Evolutionary conservation across 768 basidiomycete genomes (phyloP).

Genomic region (Mycena alexandri): DNA sequence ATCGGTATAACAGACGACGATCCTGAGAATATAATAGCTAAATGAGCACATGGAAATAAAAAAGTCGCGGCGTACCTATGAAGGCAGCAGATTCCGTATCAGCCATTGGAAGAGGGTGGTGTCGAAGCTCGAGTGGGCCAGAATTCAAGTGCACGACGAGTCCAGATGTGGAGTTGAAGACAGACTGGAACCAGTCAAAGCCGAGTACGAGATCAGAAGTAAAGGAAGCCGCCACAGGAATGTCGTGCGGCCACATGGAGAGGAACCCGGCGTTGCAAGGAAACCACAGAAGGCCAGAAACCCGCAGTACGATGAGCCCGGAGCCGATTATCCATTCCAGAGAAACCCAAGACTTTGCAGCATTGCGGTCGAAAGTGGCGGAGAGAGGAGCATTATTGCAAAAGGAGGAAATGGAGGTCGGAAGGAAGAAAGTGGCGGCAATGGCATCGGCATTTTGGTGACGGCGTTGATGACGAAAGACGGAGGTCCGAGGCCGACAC

Average conservation of each 20-base stretch:
- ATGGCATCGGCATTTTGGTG: background rate
- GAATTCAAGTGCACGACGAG: conserved; percentile 16
- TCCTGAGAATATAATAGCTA: conserved; percentile 1
- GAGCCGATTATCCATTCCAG: too few relatives aligned
- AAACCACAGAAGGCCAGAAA: background rate
- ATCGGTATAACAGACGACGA: conserved; percentile 1
- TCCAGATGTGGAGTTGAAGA: conserved; percentile 1
- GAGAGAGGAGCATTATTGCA: background rate
- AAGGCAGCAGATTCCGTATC: background rate
- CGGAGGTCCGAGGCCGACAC: background rate
- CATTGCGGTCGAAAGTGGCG: background rate
- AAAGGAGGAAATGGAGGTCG: background rate
- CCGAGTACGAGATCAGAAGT: too few relatives aligned
- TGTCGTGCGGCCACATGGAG: too few relatives aligned
- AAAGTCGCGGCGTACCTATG: conserved; percentile 9
- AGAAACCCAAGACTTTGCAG: too few relatives aligned
- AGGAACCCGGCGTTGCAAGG: background rate
- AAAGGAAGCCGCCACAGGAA: too few relatives aligned
- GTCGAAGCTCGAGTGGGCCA: conserved; percentile 11
- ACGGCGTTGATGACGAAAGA: background rate
- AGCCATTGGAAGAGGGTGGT: background rate
- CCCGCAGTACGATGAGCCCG: background rate
- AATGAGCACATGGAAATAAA: background rate
- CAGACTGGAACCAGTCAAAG: too few relatives aligned
- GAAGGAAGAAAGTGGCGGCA: background rate